A percentile compares a stretch with the other conserved stretches of the same genome.
Evolutionary conservation across 257 asterid species (phyloP).

Genomic region (Solanum chilense): DNA sequence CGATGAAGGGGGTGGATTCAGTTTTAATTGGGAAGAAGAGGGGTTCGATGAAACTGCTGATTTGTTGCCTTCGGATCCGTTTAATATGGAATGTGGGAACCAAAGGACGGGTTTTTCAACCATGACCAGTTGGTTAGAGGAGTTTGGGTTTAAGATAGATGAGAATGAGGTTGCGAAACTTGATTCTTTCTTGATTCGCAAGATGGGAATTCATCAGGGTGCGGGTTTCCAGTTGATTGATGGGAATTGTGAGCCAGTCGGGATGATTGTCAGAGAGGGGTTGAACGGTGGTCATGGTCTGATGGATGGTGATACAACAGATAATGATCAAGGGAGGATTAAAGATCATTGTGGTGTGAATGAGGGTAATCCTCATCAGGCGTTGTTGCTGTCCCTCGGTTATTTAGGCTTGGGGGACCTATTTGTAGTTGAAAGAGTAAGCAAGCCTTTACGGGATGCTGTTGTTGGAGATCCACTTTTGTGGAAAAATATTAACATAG

Average conservation of each 20-base stretch:
- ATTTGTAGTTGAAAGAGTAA: slow-evolving; percentile 53
- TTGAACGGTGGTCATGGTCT: slow-evolving; percentile 3
- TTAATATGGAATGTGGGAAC: slow-evolving; percentile 26
- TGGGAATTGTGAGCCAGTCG: neutral
- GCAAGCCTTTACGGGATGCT: slow-evolving; percentile 45
- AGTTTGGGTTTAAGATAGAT: slow-evolving; percentile 20
- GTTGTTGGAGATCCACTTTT: slow-evolving; percentile 56
- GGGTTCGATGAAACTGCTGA: slow-evolving; percentile 25
- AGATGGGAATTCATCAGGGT: slow-evolving; percentile 18
- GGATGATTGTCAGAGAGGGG: slow-evolving; percentile 4
- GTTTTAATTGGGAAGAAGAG: neutral
- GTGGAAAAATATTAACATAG: slow-evolving; percentile 49
- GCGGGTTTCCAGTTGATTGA: slow-evolving; percentile 7
- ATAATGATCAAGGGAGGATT: slow-evolving; percentile 4
- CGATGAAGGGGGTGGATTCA: slow-evolving; percentile 14
- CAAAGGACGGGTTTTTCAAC: slow-evolving; percentile 9
- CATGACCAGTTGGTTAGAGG: slow-evolving; percentile 35
- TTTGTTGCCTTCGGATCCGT: slow-evolving; percentile 62
- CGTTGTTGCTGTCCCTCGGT: slow-evolving; percentile 37
- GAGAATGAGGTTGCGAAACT: slow-evolving; percentile 27
- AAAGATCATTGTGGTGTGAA: neutral
- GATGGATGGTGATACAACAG: neutral
- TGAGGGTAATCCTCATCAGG: slow-evolving; percentile 41
- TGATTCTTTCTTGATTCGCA: slow-evolving; percentile 21
- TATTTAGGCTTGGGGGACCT: slow-evolving; percentile 54